Conservation (phyloP, 352 stramenopile species). For the Phytophthora multivora region DNA sequence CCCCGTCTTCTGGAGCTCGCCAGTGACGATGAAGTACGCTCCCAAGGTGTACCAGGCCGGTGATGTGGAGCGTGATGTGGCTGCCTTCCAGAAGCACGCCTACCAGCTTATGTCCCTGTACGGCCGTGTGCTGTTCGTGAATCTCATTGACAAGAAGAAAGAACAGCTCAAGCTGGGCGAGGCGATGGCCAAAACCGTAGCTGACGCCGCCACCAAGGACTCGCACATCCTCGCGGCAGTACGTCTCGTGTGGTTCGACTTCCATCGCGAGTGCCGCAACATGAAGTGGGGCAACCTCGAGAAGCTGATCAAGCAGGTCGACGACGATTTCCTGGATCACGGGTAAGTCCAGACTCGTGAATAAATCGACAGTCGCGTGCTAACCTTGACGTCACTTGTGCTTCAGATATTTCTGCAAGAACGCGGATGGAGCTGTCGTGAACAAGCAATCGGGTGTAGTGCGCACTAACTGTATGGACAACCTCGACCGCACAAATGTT, state of each 20-base stretch:
- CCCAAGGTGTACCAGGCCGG: constrained; percentile 82
- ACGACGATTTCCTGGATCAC: constrained; percentile 81
- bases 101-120: constrained; percentile 73
- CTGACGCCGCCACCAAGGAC: constrained; percentile 50
- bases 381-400: background rate
- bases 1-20: constrained; percentile 92
- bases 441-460: constrained; percentile 92
- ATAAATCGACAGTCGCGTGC: background rate
- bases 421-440: constrained; percentile 45
- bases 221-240: constrained; percentile 69
- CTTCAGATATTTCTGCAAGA: constrained; percentile 66
- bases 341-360: constrained; percentile 33
- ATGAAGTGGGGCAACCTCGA: constrained; percentile 93
- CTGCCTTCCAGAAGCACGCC: constrained; percentile 60
- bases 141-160: constrained; percentile 95
- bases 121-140: constrained; percentile 89
- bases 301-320: constrained; percentile 90
- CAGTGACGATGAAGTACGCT: constrained; percentile 92
- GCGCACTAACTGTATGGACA: constrained; percentile 99
- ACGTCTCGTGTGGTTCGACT: constrained; percentile 96
- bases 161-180: constrained; percentile 93
- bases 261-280: constrained; percentile 95
- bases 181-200: constrained; percentile 85
- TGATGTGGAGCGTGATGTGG: constrained; percentile 49
- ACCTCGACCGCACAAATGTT: constrained; percentile 94